These are phyloP conservation scores for Trichoderma sp. DNA, from an alignment of 2,329 filamentous ascomycete genomes.

Conservation along the genomic window DNA sequence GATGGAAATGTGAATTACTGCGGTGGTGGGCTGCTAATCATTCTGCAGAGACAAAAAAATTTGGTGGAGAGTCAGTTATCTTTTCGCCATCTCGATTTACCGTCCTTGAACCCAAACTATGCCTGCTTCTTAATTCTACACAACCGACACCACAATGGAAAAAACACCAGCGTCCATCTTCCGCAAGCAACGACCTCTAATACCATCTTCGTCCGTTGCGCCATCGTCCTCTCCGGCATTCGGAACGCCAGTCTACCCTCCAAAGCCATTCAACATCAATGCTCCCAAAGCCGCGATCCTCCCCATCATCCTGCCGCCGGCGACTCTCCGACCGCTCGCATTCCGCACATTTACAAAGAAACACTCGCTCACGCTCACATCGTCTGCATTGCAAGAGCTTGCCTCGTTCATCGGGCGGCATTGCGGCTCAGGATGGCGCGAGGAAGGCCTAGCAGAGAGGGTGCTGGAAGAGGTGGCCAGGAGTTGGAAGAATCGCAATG, in stretches of 20 bases:
- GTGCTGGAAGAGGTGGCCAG: conserved; percentile 90
- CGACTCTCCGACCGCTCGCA: conserved; percentile 83
- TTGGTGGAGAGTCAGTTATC: not conserved
- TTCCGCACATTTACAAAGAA: conserved; percentile 98
- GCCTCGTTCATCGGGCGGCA: conserved; percentile 89
- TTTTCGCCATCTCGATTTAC: not conserved
- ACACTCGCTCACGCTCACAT: conserved; percentile 89
- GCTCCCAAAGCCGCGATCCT: conserved; percentile 67
- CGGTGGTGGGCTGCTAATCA: not conserved
- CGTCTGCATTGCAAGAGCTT: conserved; percentile 79
- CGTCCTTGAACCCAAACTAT: not conserved
- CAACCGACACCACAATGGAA: conserved; percentile 37
- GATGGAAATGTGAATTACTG: not conserved
- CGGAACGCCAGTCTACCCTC: conserved; percentile 79
- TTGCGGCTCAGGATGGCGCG: conserved; percentile 94
- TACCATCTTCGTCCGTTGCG: conserved; percentile 58
- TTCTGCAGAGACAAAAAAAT: not conserved
- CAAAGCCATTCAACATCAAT: conserved; percentile 62
- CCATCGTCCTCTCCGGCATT: conserved; percentile 91
- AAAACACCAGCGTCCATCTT: conserved; percentile 44
- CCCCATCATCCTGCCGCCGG: conserved; percentile 84
- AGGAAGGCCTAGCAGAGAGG: conserved; percentile 89
- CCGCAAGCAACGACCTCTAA: conserved; percentile 39
- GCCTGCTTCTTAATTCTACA: conserved; percentile 7
- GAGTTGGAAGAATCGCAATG: conserved; percentile 87